These are phyloP conservation scores for Eremothecium cymbalariae DNA, from an alignment of 1,139 yeast genomes.

Conservation along the genomic window DNA sequence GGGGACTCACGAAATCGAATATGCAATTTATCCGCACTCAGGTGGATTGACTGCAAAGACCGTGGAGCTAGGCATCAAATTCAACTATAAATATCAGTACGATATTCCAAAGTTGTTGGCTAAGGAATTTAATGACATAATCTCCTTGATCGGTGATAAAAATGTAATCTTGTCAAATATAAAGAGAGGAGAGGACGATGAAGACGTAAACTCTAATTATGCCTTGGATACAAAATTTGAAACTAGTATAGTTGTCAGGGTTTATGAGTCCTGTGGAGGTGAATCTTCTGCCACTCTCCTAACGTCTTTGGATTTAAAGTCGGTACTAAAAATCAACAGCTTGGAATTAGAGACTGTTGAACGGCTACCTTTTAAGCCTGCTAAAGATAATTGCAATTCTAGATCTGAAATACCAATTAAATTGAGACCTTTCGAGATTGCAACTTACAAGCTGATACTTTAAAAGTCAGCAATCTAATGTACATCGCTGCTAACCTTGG, in stretches of 20 bases:
- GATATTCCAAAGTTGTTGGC: conserved; percentile 49
- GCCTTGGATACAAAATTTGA: conserved; percentile 24
- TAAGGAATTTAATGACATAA: conserved; percentile 66
- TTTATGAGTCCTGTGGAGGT: conserved; percentile 87
- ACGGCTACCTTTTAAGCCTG: conserved; percentile 28
- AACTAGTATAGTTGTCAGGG: conserved; percentile 57
- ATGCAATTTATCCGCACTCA: conserved; percentile 74
- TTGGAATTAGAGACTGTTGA: conserved; percentile 51
- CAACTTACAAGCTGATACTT: conserved; percentile 49
- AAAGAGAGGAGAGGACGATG: conserved; percentile 84
- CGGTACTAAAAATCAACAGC: conserved; percentile 55
- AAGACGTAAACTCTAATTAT: conserved; percentile 38
- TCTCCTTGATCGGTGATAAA: conserved; percentile 50
- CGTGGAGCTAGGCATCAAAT: conserved; percentile 69
- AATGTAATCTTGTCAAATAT: conserved; percentile 65
- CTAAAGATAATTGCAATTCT: conserved; percentile 25
- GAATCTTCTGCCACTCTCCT: conserved; percentile 45
- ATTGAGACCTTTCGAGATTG: conserved; percentile 73
- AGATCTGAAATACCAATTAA: conserved; percentile 38
- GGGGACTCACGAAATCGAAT: conserved; percentile 77
- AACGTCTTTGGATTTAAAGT: conserved; percentile 38
- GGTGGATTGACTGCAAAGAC: conserved; percentile 58
- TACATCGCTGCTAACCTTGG: no score
- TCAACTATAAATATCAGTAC: conserved; percentile 50
- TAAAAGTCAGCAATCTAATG: no score